Percentiles rank a stretch among this genome's conserved stretches.
phyloP scores from a whole-genome alignment of 1,284 basidiomycete species.

The Trichosporon sp. region DNA sequence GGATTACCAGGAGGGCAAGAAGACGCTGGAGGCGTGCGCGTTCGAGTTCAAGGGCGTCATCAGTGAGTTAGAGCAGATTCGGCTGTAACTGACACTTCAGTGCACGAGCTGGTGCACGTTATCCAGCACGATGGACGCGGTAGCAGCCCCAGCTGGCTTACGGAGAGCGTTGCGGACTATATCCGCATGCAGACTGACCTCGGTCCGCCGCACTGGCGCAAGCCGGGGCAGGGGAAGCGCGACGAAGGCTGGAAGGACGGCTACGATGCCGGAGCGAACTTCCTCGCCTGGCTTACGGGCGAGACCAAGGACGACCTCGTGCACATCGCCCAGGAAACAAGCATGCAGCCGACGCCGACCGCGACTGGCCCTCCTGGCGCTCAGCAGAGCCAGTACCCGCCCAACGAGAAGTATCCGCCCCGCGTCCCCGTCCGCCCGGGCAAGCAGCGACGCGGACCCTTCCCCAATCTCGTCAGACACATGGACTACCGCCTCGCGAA shows the following conservation, averaged over 20 bases:
- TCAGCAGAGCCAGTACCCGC: background rate
- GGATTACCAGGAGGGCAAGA: constrained; percentile 17
- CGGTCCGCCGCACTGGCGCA: constrained; percentile 32
- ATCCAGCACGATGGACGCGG: constrained; percentile 30
- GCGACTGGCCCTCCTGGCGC: background rate
- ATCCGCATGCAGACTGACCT: constrained; percentile 26
- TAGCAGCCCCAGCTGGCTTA: constrained; percentile 29
- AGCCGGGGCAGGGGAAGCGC: constrained; percentile 22
- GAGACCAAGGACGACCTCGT: constrained; percentile 11
- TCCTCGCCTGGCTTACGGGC: constrained; percentile 30
- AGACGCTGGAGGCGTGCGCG: constrained; percentile 22
- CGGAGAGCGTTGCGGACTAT: constrained; percentile 33
- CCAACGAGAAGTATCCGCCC: background rate
- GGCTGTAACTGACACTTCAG: constrained; percentile 11
- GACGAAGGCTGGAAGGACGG: constrained; percentile 33
- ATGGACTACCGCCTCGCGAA: constrained; percentile 27
- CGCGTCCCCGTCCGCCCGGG: background rate
- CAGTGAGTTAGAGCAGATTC: constrained; percentile 17
- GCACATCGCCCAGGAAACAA: background rate
- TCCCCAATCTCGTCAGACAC: constrained; percentile 25
- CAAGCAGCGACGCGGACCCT: constrained; percentile 21
- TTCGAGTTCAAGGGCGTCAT: constrained; percentile 41
- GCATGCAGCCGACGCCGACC: background rate
- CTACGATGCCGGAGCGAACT: constrained; percentile 33
- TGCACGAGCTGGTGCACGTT: constrained; percentile 33